Conservation (phyloP, 805 yeast genomes). For the Candida endomychidarum region DNA sequence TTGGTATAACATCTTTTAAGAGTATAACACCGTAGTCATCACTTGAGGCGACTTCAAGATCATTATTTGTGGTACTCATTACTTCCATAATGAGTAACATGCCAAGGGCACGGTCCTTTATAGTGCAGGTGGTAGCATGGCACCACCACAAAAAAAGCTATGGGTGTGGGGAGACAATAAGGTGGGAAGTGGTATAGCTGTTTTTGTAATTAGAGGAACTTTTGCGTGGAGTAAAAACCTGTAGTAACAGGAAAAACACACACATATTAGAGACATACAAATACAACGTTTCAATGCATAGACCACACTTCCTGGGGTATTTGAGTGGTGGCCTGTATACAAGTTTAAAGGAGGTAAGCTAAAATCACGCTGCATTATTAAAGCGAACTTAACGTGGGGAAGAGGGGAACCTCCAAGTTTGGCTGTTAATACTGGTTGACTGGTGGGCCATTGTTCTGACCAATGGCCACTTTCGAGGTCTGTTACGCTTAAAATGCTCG, state of each 20-base stretch:
- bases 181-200: not conserved
- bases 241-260: not conserved
- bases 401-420: not conserved
- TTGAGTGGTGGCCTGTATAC: not conserved
- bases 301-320: not conserved
- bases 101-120: not conserved
- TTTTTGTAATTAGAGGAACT: not conserved
- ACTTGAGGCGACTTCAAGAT: not conserved
- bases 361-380: not conserved
- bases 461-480: not conserved
- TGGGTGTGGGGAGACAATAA: not conserved
- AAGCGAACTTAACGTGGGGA: not conserved
- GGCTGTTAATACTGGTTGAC: not conserved
- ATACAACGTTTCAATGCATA: not conserved
- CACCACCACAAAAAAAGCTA: not conserved
- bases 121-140: not conserved
- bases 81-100: not conserved
- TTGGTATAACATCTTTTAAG: slow-evolving; percentile 16
- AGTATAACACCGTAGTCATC: not conserved
- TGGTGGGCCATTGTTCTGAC: not conserved
- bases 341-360: not conserved
- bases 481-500: not conserved
- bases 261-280: not conserved
- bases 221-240: not conserved
- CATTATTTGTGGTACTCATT: not conserved